Conservation (phyloP, 2,329 filamentous ascomycete genomes). For the Cladophialophora carrionii region DNA sequence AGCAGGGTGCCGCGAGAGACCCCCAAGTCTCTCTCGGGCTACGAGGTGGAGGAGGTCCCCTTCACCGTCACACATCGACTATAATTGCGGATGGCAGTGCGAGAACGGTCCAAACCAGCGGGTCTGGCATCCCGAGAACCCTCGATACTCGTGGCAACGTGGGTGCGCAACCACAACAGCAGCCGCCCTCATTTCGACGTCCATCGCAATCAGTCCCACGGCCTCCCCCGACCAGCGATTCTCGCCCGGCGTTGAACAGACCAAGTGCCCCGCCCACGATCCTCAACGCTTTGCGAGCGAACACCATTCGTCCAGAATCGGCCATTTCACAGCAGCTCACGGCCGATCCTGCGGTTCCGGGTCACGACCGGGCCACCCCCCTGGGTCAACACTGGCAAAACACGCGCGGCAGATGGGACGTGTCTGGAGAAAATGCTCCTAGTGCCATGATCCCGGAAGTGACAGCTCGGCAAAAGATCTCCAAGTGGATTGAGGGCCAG, state of each 20-base stretch:
- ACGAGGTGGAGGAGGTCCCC: neutral
- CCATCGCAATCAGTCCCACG: neutral
- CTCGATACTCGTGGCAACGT: neutral
- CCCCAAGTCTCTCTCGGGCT: neutral
- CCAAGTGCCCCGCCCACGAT: neutral
- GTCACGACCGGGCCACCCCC: neutral
- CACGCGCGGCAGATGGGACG: neutral
- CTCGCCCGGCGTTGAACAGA: neutral
- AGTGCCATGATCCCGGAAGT: neutral
- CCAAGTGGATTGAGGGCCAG: neutral
- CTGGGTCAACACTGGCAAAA: constrained; percentile 2
- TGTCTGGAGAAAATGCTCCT: neutral
- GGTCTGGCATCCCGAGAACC: neutral
- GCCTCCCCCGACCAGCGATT: neutral
- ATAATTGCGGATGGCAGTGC: neutral
- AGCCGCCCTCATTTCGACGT: neutral
- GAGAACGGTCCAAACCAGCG: neutral
- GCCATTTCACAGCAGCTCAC: neutral
- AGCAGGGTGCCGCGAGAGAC: neutral
- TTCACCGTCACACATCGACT: neutral
- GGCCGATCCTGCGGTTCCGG: neutral
- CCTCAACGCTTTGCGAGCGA: neutral
- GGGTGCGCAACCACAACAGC: neutral
- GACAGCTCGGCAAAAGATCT: neutral
- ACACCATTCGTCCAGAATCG: constrained; percentile 1